Evolutionary conservation across 495 filamentous ascomycete species (phyloP), one percentile per base, ranked within the genome.

Genomic region (Podospora pseudopauciseta): DNA sequence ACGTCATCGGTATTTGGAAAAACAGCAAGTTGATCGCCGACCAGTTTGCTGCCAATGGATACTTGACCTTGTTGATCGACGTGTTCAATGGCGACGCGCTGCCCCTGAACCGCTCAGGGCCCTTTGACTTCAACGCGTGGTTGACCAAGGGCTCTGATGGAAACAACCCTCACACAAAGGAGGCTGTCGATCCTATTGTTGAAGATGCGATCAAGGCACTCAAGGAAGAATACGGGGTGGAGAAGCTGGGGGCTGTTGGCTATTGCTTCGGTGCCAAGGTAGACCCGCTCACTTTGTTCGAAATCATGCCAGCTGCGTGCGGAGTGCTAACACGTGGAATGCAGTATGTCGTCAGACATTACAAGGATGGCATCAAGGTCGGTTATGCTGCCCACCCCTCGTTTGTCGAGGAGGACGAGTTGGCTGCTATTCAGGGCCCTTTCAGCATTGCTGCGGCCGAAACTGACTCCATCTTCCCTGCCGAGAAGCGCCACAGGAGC

Each of bases 21-120:
- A 96, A 96, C 80, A 82, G 86, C 74, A 83, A 94, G 81, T 86
- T 97, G 60, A 80, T 94, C 67, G 92, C 92, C 67, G 92, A 96
- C 81, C 89, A 92, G 76, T 92, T 86, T 69, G 93, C 93, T 67
- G 88, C 86, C 72, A 90, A 91, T 74, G 93, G 92, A 57, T 97
- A 93, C 78, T 83, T 91, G 23, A 88, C 87, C 58, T 77, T 94
- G 26, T 81, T 96, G 71, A 86, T 91, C 66, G 93, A 97, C 76
- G 79, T 90, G 67, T 92, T 94, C 83, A 84, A 89, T 56, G 92
- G 91, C 63, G 90, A 96, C 72, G 71, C 87, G 18, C 73, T 92
- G 72, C 65, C 73, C 18, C 72, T 88, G 63, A 88, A 90, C 79
- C 81, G 83, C 2, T 78, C 84, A 1, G 80, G 72, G 39, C 86